Base-by-base conservation (phyloP, 2,329 filamentous ascomycete genomes). In the Daldinia eschscholtzii region DNA sequence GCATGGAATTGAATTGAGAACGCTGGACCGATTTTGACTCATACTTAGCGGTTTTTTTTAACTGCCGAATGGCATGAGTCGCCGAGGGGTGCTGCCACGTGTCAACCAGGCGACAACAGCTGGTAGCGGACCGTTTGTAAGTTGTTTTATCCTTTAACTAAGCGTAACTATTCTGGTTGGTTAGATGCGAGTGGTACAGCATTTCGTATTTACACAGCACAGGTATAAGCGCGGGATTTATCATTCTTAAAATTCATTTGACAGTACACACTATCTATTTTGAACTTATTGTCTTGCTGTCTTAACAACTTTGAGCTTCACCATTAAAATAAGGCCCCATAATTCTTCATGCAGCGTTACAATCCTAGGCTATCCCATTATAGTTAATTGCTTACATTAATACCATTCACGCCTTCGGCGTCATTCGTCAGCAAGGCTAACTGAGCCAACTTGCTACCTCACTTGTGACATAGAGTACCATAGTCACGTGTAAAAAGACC, bases 21-120 rank as follows among this genome's bases (percentile, higher is more conserved):
- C 33, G 26, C 41, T 2, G 64, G 58, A 28, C 13, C 57, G 56
- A 52, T 64, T 46, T 55, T 64, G 64, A 64, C 59, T 67, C 60
- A 67, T 62, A 39, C 41, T 57, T 50, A 42, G 46, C 30, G 52
- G 50, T 37, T 67, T 67, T 35, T 35, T 35, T 59, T n/a, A 67
- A 56, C 52, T 67, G 59, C 64, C 64, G 64, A 42, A 62, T 6
- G 39, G 39, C 42, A 20, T 23, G 28, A 37, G 41, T n/a, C 26
- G 46, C 46, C 18, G 46, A 52, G 46, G 57, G 41, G 42, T 50
- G 48, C 20, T 30, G 39, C 30, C 59, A 62, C 30, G 7, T 66
- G 58, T 5, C 26, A 30, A 4, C 1, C 64, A 56, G 53, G 30
- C 59, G 64, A 13, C 0, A 6, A 3, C 59, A 6, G 59, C 59